Base-by-base conservation (phyloP, 768 basidiomycete species). In the Filobasidium floriforme region DNA sequence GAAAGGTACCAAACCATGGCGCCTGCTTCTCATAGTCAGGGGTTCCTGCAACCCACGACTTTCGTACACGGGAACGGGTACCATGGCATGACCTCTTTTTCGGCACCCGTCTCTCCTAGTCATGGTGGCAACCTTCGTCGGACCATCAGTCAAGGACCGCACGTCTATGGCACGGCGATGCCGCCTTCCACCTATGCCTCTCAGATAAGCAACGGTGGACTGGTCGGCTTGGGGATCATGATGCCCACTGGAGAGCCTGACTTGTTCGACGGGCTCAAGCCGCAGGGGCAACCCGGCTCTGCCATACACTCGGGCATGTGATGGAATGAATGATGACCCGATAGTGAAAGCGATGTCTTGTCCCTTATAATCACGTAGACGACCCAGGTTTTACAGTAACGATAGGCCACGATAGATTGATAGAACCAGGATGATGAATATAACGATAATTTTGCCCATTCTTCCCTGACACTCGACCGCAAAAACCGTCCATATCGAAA, bases 221-320 rank as follows among this genome's bases (percentile, higher is more conserved):
- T 57, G 19, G 54, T 57, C 26, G 54, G 54, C 4, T 24, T 57
- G 18, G 54, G 54, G 26, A 57, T 57, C 54, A 28, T 57, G 22
- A 57, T 57, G 54, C 54, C 54, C 29, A 7, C 19, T 60, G 74
- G 74, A 32, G 74, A 76, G 54, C 73, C 73, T 60, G 73, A 74
- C 59, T 67, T 76, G 19, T 76, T 75, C 64, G 59, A 41, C 0
- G 73, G 74, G 0, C 71, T 76, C 2, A 26, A 66, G 32, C 74
- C 75, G 7, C 72, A 71, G 7, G 73, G 74, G 7, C 72, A 75
- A 67, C 71, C 73, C 14, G 74, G 73, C 70, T 72, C 75, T 1
- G 75, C 75, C 46, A 49, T 49, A 5, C 14, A 49, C 22, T 37
- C 32, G 32, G 32, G 32, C 32, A 37, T 37, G 32, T 37, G 32